These are phyloP conservation scores for Zygoascus meyerae DNA, from an alignment of 1,139 yeast genomes.

Conservation along the genomic window DNA sequence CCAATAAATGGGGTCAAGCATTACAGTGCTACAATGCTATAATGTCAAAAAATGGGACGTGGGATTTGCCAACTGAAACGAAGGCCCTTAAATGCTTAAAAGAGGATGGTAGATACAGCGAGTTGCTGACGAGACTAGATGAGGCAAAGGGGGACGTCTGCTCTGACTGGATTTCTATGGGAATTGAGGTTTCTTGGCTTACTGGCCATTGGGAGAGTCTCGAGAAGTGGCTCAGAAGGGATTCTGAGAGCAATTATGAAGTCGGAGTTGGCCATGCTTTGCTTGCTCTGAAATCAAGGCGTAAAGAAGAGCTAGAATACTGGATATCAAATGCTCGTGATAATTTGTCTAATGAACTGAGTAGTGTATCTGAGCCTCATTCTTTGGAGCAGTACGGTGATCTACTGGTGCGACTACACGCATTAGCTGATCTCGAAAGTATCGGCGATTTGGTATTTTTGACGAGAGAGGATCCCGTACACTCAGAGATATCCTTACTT, in stretches of 20 bases:
- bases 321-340: slow-evolving; percentile 49
- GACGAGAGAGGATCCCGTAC: slow-evolving; percentile 21
- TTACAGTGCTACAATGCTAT: slow-evolving; percentile 77
- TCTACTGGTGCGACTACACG: slow-evolving; percentile 60
- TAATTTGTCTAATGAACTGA: slow-evolving; percentile 55
- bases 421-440: slow-evolving; percentile 55
- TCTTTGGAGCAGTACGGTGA: slow-evolving; percentile 56
- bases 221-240: slow-evolving; percentile 48
- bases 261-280: slow-evolving; percentile 64
- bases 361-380: slow-evolving; percentile 50
- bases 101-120: slow-evolving; percentile 54
- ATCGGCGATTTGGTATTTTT: slow-evolving; percentile 26
- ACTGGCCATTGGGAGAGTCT: slow-evolving; percentile 52
- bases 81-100: slow-evolving; percentile 49
- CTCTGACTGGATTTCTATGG: slow-evolving; percentile 43
- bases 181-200: slow-evolving; percentile 67
- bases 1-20: slow-evolving; percentile 83
- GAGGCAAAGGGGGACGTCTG: slow-evolving; percentile 14
- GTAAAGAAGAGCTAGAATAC: slow-evolving; percentile 32
- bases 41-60: slow-evolving; percentile 39
- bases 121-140: slow-evolving; percentile 34
- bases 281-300: slow-evolving; percentile 37
- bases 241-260: slow-evolving; percentile 39
- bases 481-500: slow-evolving; percentile 21
- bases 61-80: slow-evolving; percentile 34